Conservation (phyloP, 2,329 filamentous ascomycete species). For the Neonectria ditissima region DNA sequence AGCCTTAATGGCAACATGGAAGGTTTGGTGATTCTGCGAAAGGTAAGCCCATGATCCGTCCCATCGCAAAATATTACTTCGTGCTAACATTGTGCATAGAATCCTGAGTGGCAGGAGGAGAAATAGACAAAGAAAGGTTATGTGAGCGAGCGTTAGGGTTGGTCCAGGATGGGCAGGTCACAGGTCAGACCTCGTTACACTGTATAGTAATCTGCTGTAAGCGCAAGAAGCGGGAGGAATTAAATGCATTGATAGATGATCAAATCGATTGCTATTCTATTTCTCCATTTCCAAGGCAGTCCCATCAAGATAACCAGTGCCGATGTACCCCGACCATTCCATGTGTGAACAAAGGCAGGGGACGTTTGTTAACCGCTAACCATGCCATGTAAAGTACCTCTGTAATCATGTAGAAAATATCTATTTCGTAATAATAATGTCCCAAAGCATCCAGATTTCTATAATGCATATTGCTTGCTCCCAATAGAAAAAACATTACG, state of each 20-base stretch:
- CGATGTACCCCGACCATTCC: not conserved
- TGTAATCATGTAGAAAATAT: slow-evolving; percentile 27
- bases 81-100: slow-evolving; percentile 45
- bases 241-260: slow-evolving; percentile 45
- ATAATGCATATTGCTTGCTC: slow-evolving; percentile 33
- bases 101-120: slow-evolving; percentile 55
- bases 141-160: slow-evolving; percentile 37
- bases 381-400: slow-evolving; percentile 24
- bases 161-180: slow-evolving; percentile 35
- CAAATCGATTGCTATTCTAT: slow-evolving; percentile 39
- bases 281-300: slow-evolving; percentile 17
- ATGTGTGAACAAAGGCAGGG: slow-evolving; percentile 14
- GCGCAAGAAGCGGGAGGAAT: slow-evolving; percentile 36
- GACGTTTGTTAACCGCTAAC: slow-evolving; percentile 10
- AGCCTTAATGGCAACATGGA: slow-evolving; percentile 91
- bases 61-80: not conserved
- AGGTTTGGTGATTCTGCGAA: slow-evolving; percentile 94
- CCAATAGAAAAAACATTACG: not conserved
- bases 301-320: slow-evolving; percentile 1
- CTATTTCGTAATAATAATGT: slow-evolving; percentile 29
- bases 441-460: slow-evolving; percentile 26
- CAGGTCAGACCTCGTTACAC: slow-evolving; percentile 41
- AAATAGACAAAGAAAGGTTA: slow-evolving; percentile 47
- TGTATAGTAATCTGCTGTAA: slow-evolving; percentile 52
- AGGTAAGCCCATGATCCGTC: slow-evolving; percentile 70